Percentiles rank a stretch among this genome's conserved stretches.
These are phyloP conservation scores for Colletotrichum viniferum DNA, from an alignment of 2,329 filamentous ascomycete genomes.

Conservation along the genomic window DNA sequence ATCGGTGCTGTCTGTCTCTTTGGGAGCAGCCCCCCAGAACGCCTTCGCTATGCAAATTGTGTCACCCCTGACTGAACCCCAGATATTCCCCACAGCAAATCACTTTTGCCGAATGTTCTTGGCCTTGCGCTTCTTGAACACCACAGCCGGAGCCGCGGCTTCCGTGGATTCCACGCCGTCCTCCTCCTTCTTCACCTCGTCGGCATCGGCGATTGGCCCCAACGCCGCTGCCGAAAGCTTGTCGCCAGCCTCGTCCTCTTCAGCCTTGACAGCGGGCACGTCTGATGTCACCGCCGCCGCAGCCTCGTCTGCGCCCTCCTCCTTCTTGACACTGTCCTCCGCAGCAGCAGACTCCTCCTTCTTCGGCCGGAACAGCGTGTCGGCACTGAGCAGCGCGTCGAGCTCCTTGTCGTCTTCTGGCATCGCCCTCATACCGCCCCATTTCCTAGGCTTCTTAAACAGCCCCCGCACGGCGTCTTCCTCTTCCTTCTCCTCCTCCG, in stretches of 20 bases:
- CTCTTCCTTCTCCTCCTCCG: slow-evolving; percentile 66
- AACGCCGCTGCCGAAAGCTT: slow-evolving; percentile 3
- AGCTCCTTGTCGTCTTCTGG: slow-evolving; percentile 59
- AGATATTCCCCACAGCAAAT: slow-evolving; percentile 18
- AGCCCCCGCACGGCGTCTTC: slow-evolving; percentile 61
- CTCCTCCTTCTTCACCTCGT: slow-evolving; percentile 47
- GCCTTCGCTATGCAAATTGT: slow-evolving; percentile 1
- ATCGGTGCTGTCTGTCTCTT: background rate
- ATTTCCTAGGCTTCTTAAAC: slow-evolving; percentile 62
- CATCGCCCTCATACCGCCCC: slow-evolving; percentile 57
- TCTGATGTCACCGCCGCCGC: slow-evolving; percentile 30
- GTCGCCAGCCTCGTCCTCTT: slow-evolving; percentile 22
- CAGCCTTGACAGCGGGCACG: slow-evolving; percentile 38
- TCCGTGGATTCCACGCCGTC: slow-evolving; percentile 27
- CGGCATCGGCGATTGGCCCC: background rate
- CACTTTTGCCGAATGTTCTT: slow-evolving; percentile 68
- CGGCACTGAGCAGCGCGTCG: slow-evolving; percentile 61
- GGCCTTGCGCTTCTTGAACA: slow-evolving; percentile 83
- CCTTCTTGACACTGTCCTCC: slow-evolving; percentile 28
- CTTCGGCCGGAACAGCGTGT: slow-evolving; percentile 33
- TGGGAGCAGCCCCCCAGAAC: background rate
- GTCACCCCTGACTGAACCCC: background rate
- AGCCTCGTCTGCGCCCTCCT: slow-evolving; percentile 29
- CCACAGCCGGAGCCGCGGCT: slow-evolving; percentile 48
- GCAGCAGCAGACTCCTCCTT: slow-evolving; percentile 29